Evolutionary conservation across 371 early-diverging fungal species (phyloP).

Genomic region (Rhizopus delemar): DNA sequence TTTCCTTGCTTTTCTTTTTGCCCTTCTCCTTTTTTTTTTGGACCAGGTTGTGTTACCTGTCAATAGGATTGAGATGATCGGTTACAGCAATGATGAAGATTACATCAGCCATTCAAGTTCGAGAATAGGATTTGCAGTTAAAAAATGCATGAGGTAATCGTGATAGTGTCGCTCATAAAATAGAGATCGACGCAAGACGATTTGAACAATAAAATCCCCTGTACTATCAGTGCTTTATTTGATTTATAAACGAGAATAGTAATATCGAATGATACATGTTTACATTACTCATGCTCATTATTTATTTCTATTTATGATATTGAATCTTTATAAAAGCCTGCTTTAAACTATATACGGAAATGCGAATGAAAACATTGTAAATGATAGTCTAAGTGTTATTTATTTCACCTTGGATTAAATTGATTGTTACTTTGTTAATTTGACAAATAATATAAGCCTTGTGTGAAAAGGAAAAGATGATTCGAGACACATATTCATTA

Average conservation of each 20-base stretch:
- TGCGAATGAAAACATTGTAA: not conserved
- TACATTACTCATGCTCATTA: too few species aligned
- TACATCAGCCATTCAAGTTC: not conserved
- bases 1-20: not conserved
- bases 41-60: not conserved
- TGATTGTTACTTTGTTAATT: too few species aligned
- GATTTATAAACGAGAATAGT: too few species aligned
- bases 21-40: not conserved
- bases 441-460: too few species aligned
- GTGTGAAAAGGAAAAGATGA: too few species aligned
- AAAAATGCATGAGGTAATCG: not conserved
- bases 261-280: too few species aligned
- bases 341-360: constrained; percentile 1
- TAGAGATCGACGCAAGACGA: not conserved
- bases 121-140: too few species aligned
- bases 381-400: too few species aligned
- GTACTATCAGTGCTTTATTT: too few species aligned
- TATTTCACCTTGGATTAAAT: too few species aligned
- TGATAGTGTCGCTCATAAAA: not conserved
- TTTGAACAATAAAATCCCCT: not conserved
- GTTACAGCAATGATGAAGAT: not conserved
- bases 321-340: not conserved
- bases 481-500: too few species aligned
- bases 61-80: not conserved
- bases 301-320: too few species aligned